These are phyloP conservation scores for Trichoderma sp. DNA, from an alignment of 2,329 filamentous ascomycete species.

Conservation along the genomic window DNA sequence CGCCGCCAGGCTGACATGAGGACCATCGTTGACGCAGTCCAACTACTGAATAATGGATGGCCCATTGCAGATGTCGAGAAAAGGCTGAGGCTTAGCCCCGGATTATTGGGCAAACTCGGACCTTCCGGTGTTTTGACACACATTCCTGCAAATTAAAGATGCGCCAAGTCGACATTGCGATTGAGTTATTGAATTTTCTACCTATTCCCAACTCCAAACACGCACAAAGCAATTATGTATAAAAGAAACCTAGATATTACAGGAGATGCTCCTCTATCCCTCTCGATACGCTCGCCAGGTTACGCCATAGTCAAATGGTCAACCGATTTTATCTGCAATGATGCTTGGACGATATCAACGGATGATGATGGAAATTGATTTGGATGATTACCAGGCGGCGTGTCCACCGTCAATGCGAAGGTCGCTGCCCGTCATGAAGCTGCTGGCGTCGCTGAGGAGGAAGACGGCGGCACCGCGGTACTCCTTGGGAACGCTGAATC, in stretches of 20 bases:
- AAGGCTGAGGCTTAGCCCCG: slow-evolving; percentile 46
- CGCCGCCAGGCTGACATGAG: slow-evolving; percentile 51
- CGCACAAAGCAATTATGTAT: neutral
- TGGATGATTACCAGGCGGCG: slow-evolving; percentile 51
- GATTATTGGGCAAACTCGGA: slow-evolving; percentile 49
- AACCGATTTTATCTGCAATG: neutral
- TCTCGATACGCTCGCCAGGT: neutral
- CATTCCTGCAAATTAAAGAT: slow-evolving; percentile 31
- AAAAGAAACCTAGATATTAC: neutral
- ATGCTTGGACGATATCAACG: neutral
- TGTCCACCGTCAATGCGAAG: slow-evolving; percentile 73
- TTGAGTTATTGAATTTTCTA: neutral
- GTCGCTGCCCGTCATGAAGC: slow-evolving; percentile 75
- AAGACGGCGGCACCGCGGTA: slow-evolving; percentile 73
- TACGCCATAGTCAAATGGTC: neutral
- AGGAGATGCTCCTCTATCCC: neutral
- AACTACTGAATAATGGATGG: slow-evolving; percentile 45
- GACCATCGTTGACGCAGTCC: slow-evolving; percentile 49
- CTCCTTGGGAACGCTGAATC: slow-evolving; percentile 67
- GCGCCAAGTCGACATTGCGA: neutral
- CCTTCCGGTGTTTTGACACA: slow-evolving; percentile 42
- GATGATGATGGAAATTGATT: neutral
- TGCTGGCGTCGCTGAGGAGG: slow-evolving; percentile 68
- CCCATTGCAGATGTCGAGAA: slow-evolving; percentile 47
- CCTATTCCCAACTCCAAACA: slow-evolving; percentile 12